Conservation (phyloP, 1,284 basidiomycete species). For the Meira nashicola region DNA sequence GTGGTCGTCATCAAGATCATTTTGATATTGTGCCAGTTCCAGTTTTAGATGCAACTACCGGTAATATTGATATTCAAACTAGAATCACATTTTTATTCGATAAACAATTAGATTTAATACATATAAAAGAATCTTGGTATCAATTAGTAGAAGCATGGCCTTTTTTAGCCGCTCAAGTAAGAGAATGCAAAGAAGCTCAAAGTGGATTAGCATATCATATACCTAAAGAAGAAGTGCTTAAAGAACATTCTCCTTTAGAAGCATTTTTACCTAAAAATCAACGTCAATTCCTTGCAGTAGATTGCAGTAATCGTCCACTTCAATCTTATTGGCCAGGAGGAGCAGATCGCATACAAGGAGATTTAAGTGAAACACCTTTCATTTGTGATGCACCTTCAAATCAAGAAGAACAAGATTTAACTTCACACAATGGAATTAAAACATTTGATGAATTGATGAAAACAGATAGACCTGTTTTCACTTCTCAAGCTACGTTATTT, state of each 20-base stretch:
- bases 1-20: no score
- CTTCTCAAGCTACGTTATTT: not conserved
- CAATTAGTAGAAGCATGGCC: not conserved
- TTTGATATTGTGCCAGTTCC: no score
- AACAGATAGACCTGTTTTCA: not conserved
- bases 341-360: not conserved
- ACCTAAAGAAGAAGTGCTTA: not conserved
- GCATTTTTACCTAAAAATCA: not conserved
- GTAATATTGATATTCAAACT: no score
- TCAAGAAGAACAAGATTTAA: not conserved
- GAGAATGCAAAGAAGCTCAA: not conserved
- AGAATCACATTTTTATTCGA: no score
- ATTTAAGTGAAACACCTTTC: not conserved
- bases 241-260: not conserved
- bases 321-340: not conserved
- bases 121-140: not conserved
- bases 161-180: not conserved
- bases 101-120: no score
- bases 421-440: not conserved
- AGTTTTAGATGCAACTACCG: no score
- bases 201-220: slow-evolving; percentile 2
- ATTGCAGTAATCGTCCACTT: not conserved
- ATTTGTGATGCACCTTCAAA: not conserved
- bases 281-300: not conserved
- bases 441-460: not conserved